Evolutionary conservation across 1,284 basidiomycete genomes (phyloP).

Genomic region (Hymenochaete sp.): DNA sequence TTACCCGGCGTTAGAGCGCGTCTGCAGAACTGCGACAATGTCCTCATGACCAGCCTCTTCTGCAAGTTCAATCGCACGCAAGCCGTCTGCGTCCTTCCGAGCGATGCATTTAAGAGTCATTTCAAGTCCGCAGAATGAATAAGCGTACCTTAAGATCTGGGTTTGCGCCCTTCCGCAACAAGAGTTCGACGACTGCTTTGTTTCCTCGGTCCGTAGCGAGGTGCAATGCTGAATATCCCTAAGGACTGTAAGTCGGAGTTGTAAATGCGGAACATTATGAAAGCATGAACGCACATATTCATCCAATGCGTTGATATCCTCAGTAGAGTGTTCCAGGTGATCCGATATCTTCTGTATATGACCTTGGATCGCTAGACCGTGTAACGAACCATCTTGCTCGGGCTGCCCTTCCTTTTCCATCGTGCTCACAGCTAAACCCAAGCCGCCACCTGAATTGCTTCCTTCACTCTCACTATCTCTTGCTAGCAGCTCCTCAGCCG

Average conservation of each 20-base stretch:
- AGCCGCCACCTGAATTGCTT: slow-evolving; percentile 31
- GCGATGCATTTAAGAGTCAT: not conserved
- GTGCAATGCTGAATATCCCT: slow-evolving; percentile 84
- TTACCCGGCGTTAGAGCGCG: slow-evolving; percentile 7
- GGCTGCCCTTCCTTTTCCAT: slow-evolving; percentile 39
- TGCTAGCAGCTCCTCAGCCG: slow-evolving; percentile 26
- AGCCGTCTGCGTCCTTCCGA: slow-evolving; percentile 61
- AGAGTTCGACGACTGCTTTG: slow-evolving; percentile 41
- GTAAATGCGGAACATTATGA: slow-evolving; percentile 2
- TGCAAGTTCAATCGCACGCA: slow-evolving; percentile 60
- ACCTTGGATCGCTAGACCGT: slow-evolving; percentile 57
- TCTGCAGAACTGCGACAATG: slow-evolving; percentile 43
- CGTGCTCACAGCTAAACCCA: slow-evolving; percentile 59
- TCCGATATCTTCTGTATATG: slow-evolving; percentile 38
- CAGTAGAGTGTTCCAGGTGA: slow-evolving; percentile 35
- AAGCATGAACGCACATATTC: slow-evolving; percentile 48
- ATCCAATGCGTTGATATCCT: slow-evolving; percentile 39
- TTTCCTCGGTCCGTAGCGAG: slow-evolving; percentile 79
- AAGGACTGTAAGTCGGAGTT: slow-evolving; percentile 8
- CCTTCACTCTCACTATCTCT: slow-evolving; percentile 31
- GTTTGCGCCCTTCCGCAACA: slow-evolving; percentile 65
- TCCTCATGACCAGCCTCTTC: slow-evolving; percentile 55
- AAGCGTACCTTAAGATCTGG: slow-evolving; percentile 44
- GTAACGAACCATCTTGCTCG: slow-evolving; percentile 35
- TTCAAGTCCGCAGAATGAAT: not conserved